phyloP scores from a whole-genome alignment of 495 filamentous ascomycete genomes.

The Parmelia sp. region DNA sequence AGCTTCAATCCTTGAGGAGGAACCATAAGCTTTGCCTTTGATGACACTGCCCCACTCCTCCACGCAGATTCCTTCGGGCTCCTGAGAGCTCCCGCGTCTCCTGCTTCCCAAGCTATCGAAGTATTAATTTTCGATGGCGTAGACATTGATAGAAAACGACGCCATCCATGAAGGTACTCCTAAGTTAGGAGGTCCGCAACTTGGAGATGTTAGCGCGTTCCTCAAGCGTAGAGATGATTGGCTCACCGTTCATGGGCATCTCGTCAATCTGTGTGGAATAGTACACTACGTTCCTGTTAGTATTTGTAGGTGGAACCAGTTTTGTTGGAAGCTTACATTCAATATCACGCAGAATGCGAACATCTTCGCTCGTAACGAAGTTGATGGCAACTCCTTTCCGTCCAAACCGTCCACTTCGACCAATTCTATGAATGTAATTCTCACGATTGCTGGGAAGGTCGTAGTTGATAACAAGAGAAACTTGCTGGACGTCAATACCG shows the following conservation, averaged over 20 bases:
- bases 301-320: background rate
- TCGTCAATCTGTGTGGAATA: slow-evolving; percentile 99
- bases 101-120: background rate
- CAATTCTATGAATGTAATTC: slow-evolving; percentile 99
- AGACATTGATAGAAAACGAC: background rate
- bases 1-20: background rate
- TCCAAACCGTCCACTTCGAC: slow-evolving; percentile 90
- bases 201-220: slow-evolving; percentile 18
- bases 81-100: background rate
- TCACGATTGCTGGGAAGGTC: slow-evolving; percentile 97
- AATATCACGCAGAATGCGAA: slow-evolving; percentile 95
- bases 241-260: slow-evolving; percentile 91
- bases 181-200: slow-evolving; percentile 57
- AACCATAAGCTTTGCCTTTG: slow-evolving; percentile 3
- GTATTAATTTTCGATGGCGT: background rate
- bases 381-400: slow-evolving; percentile 99
- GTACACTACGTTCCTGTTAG: slow-evolving; percentile 56
- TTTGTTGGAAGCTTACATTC: slow-evolving; percentile 50
- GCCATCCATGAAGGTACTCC: background rate
- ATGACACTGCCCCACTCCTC: background rate
- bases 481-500: slow-evolving; percentile 99
- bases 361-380: slow-evolving; percentile 96
- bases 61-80: background rate
- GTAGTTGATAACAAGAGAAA: slow-evolving; percentile 99
- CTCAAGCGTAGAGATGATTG: background rate